A percentile compares a stretch with the other conserved stretches of the same genome.
Evolutionary conservation across 306 rosid genomes (phyloP).

Genomic region (Canavalia ensiformis): DNA sequence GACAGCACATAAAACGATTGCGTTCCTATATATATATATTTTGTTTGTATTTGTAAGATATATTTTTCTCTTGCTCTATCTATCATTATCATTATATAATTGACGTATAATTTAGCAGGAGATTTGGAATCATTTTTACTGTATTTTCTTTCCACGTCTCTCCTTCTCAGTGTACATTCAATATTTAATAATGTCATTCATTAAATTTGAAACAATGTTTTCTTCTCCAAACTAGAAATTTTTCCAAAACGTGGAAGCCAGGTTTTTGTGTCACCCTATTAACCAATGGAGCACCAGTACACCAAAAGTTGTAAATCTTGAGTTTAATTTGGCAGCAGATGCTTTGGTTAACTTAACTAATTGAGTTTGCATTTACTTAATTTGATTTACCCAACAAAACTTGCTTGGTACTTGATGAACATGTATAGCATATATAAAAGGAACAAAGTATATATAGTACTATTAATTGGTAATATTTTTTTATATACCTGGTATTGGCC

Average conservation of each 20-base stretch:
- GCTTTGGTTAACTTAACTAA: neutral
- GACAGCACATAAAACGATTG: neutral
- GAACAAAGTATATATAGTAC: neutral
- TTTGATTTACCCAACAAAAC: neutral
- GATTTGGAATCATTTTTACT: too few relatives aligned
- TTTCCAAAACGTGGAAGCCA: neutral
- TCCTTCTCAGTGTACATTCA: neutral
- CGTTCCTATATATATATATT: neutral
- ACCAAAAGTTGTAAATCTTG: neutral
- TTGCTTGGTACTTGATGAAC: neutral
- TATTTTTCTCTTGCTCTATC: too few relatives aligned
- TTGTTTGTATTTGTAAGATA: too few relatives aligned
- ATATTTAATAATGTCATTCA: neutral
- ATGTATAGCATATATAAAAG: neutral
- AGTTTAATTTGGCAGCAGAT: neutral
- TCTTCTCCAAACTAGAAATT: neutral
- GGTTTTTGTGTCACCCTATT: neutral
- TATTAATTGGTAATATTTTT: neutral
- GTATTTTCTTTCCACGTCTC: neutral
- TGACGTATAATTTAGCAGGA: too few relatives aligned
- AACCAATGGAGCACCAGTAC: neutral
- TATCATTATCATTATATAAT: too few relatives aligned
- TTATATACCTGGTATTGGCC: constrained; percentile 66
- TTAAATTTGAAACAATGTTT: neutral
- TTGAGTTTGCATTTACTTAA: neutral